These are phyloP conservation scores for Coemansia sp. DNA, from an alignment of 192 early-diverging fungal species.

Conservation along the genomic window DNA sequence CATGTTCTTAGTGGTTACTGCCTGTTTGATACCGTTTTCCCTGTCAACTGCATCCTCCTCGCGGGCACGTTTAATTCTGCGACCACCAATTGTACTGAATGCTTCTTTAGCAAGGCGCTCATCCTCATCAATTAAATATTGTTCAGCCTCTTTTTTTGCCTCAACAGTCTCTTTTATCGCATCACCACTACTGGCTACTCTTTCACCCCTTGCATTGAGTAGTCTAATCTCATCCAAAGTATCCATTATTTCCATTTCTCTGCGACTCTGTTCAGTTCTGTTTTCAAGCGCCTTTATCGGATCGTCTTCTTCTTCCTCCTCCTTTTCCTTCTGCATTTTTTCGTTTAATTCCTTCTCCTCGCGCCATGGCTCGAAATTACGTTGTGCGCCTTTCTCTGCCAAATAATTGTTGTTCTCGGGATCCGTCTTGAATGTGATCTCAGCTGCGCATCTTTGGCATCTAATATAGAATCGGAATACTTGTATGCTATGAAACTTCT, in stretches of 20 bases:
- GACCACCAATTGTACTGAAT: conserved; percentile 21
- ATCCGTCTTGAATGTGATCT: conserved; percentile 99
- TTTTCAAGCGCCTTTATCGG: conserved; percentile 96
- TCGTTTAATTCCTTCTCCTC: conserved; percentile 67
- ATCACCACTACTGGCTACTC: conserved; percentile 66
- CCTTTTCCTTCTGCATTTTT: conserved; percentile 58
- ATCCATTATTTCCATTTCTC: conserved; percentile 98
- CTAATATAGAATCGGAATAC: conserved; percentile 81
- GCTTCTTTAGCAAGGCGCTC: conserved; percentile 23
- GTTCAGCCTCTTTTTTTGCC: conserved; percentile 15
- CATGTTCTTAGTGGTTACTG: background rate
- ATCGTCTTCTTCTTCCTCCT: conserved; percentile 84
- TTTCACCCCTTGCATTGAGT: conserved; percentile 78
- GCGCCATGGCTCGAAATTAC: conserved; percentile 96
- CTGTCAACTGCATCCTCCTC: conserved; percentile 33
- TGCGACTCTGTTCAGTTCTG: conserved; percentile 86
- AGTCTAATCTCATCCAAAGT: conserved; percentile 93
- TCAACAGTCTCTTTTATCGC: conserved; percentile 19
- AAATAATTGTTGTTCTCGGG: conserved; percentile 93
- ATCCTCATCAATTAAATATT: conserved; percentile 31
- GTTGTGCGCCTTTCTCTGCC: conserved; percentile 84
- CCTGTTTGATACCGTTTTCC: conserved; percentile 14
- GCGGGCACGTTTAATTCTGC: conserved; percentile 33
- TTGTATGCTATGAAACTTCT: conserved; percentile 69
- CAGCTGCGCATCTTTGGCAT: conserved; percentile 92